These are phyloP conservation scores for Smallanthus sonchifolius DNA, from an alignment of 129 eudicot genomes.

Conservation along the genomic window DNA sequence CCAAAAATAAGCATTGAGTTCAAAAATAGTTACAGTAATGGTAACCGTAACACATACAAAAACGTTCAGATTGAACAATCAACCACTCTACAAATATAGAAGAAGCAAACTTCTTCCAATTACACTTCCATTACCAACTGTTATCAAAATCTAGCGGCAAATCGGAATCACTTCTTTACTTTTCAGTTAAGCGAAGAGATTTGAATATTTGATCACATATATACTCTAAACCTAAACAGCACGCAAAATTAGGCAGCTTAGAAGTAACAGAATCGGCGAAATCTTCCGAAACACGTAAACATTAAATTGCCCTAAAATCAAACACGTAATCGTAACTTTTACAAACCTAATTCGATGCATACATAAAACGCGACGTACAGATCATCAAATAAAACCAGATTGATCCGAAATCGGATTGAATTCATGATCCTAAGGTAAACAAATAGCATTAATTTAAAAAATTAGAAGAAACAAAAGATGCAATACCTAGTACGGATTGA, in stretches of 20 bases:
- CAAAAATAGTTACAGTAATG: not conserved
- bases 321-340: not conserved
- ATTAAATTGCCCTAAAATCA: not conserved
- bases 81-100: not conserved
- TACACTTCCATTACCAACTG: not conserved
- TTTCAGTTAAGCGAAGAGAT: not conserved
- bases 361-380: not conserved
- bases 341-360: constrained; percentile 1
- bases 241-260: not conserved
- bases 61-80: not conserved
- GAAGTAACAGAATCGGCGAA: not conserved
- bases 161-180: not conserved
- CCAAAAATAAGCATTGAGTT: not conserved
- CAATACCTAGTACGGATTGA: not conserved
- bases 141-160: not conserved
- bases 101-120: too few species aligned
- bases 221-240: not conserved
- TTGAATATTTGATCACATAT: not conserved
- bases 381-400: constrained; percentile 9
- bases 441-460: not conserved
- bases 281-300: not conserved
- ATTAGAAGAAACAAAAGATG: not conserved
- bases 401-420: constrained; percentile 8
- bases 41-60: not conserved
- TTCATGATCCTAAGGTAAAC: constrained; percentile 2